Base-by-base conservation (phyloP, 345 rosid genomes). In the Salix caprea region DNA sequence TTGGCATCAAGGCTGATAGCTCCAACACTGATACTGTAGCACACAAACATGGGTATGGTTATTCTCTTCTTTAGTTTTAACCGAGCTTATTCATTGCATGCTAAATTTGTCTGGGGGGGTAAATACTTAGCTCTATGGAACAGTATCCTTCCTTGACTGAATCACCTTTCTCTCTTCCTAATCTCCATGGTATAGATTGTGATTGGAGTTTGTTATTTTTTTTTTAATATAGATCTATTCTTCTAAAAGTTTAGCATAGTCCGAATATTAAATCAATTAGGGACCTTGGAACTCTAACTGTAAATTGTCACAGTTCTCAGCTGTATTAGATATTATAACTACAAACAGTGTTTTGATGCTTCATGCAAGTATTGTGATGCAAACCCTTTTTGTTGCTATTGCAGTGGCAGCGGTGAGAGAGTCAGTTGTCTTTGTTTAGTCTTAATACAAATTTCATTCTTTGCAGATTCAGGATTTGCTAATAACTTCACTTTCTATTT, bases 1-100 rank as follows among this genome's bases (percentile, higher is more conserved):
- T 91, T 70, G 91, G 89, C 24, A 86, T 89, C 24, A 78, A 66
- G 74, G 82, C 78, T 30, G 92, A 91, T 79, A 83, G 78, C 75
- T 82, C 88, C 52, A 94, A 89, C 78, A 85, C 87, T 71, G 99
- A 94, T 84, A 89, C 95, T 18, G 77, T 91, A 77, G 96, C 97
- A 50, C 98, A 94, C 83, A 90, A 94, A 84, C 97, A 92, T 83
- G 99, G 99, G 97, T 96, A 89, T 80, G 89, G 54, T 66, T 52
- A 32, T 77, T 64, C 71, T 79, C n/a, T 60, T 36, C 21, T 37
- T 68, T 9, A 50, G 23, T 5, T 44, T 37, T 42, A 5, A n/a
- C 34, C 37, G 56, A 24, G 58, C 7, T 26, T 74, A 1, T 74
- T 54, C 6, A 46, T 71, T 5, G 15, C 62, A 56, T 56, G 62